These are phyloP conservation scores for Lecanicillium sp. DNA, from an alignment of 2,329 filamentous ascomycete species.

Conservation along the genomic window DNA sequence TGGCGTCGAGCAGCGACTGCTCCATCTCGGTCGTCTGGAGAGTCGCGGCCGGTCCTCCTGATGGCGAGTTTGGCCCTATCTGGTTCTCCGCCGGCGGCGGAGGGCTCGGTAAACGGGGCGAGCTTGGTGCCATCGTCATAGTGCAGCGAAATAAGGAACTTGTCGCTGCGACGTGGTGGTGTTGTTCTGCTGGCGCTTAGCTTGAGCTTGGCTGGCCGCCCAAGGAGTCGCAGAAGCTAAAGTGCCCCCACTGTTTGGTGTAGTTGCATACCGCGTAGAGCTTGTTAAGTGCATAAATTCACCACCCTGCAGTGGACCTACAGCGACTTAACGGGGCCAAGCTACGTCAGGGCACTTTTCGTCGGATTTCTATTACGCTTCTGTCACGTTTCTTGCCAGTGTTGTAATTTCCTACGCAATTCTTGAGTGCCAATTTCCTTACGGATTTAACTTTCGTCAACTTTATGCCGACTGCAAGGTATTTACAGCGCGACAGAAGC, in stretches of 20 bases:
- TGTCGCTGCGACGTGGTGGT: no score
- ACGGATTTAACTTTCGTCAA: no score
- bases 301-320: neutral
- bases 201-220: no score
- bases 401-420: no score
- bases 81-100: conserved; percentile 94
- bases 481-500: no score
- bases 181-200: no score
- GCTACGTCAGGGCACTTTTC: no score
- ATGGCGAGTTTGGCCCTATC: conserved; percentile 70
- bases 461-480: no score
- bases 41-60: conserved; percentile 44
- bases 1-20: conserved; percentile 58
- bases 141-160: conserved; percentile 1
- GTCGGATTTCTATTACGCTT: no score
- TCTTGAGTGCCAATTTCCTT: no score
- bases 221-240: conserved; percentile 4
- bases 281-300: conserved; percentile 14
- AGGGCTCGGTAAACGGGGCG: conserved; percentile 87
- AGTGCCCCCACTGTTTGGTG: conserved; percentile 2
- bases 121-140: conserved; percentile 62
- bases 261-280: conserved; percentile 13
- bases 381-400: no score
- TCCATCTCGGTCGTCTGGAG: conserved; percentile 55
- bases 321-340: no score